A percentile compares a stretch with the other conserved stretches of the same genome.
phyloP scores from a whole-genome alignment of 192 early-diverging fungal genomes.

The Geranomyces variabilis region DNA sequence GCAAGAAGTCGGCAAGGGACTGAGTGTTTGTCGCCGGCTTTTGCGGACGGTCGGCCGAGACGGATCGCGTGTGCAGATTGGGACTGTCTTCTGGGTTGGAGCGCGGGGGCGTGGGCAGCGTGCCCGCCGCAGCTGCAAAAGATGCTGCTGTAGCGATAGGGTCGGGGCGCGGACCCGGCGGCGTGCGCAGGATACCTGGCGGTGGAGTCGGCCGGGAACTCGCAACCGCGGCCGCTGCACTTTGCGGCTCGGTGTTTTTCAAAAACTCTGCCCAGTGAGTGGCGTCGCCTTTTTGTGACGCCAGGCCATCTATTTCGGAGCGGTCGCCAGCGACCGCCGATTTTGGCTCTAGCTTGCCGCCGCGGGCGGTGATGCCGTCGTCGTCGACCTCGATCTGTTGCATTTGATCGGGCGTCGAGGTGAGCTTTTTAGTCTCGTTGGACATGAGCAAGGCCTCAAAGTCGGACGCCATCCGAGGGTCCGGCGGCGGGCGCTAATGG shows the following conservation, averaged over 20 bases:
- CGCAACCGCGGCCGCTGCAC: not conserved
- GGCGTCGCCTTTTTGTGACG: not conserved
- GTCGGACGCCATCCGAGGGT: conserved; percentile 19
- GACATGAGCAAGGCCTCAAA: conserved; percentile 26
- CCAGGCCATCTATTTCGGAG: not conserved
- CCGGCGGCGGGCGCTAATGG: not conserved
- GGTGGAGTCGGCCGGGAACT: too few species aligned
- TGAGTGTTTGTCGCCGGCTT: not conserved
- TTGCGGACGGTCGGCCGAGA: not conserved
- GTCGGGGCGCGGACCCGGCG: conserved; percentile 2
- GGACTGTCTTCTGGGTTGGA: not conserved
- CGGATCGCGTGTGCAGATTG: not conserved
- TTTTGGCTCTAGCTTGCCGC: conserved; percentile 19
- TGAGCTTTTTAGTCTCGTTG: conserved; percentile 34
- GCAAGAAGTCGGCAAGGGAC: conserved; percentile 22
- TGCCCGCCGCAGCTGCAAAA: not conserved
- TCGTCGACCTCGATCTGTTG: conserved; percentile 24
- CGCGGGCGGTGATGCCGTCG: too few species aligned
- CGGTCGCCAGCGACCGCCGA: conserved; percentile 9
- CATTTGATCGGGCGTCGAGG: conserved; percentile 35
- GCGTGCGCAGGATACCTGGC: not conserved
- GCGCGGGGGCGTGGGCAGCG: not conserved
- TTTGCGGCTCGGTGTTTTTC: not conserved
- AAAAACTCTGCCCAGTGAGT: conserved; percentile 10
- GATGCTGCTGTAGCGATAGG: not conserved